Percentiles rank a stretch among this genome's conserved stretches.
phyloP scores from a whole-genome alignment of 495 filamentous ascomycete species.

The Aspergillus sclerotioniger region DNA sequence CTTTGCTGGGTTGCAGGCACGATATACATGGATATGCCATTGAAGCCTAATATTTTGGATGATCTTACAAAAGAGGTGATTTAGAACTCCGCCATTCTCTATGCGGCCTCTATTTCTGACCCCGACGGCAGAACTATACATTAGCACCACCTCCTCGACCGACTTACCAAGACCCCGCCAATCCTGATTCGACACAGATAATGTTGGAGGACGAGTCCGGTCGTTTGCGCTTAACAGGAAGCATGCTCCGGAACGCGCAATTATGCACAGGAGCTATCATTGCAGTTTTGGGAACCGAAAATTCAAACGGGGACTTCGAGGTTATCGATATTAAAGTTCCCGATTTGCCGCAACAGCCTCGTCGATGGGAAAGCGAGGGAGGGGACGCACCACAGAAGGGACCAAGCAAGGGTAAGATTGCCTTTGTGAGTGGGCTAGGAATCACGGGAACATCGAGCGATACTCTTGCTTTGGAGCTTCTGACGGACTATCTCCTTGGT shows the following conservation, averaged over 20 bases:
- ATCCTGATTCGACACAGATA: constrained; percentile 53
- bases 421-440: constrained; percentile 82
- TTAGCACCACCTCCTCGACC: constrained; percentile 74
- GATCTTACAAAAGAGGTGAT: constrained; percentile 89
- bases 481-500: constrained; percentile 85
- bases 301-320: constrained; percentile 86
- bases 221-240: constrained; percentile 76
- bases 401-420: constrained; percentile 64
- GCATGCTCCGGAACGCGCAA: constrained; percentile 57
- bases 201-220: constrained; percentile 98
- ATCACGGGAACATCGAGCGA: constrained; percentile 75
- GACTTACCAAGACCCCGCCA: constrained; percentile 62
- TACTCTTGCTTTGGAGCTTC: constrained; percentile 67
- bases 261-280: constrained; percentile 90
- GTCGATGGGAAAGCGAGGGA: constrained; percentile 66
- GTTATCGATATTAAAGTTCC: constrained; percentile 86
- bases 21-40: constrained; percentile 92
- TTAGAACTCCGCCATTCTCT: constrained; percentile 7
- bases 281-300: constrained; percentile 90
- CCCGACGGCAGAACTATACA: constrained; percentile 68
- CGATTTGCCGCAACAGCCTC: constrained; percentile 76
- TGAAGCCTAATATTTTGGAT: constrained; percentile 96
- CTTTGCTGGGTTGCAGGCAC: constrained; percentile 95
- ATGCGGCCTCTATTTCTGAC: constrained; percentile 3
- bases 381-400: constrained; percentile 37